Base-by-base conservation (phyloP, 1,284 basidiomycete genomes). In the Ganoderma multipileum region DNA sequence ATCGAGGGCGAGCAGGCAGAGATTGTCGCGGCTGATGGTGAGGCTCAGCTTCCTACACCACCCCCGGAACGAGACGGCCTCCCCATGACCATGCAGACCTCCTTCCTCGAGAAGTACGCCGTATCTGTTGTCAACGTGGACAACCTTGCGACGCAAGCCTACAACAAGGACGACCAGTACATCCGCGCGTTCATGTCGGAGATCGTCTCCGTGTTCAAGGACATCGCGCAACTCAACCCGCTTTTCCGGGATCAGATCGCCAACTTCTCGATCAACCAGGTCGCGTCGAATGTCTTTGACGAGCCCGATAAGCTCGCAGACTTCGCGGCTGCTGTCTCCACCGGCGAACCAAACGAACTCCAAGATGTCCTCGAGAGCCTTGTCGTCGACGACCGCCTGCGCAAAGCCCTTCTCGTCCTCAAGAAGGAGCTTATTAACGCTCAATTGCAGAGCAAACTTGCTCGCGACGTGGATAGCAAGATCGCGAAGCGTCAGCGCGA, bases 341-440 rank as follows among this genome's bases (percentile, higher is more conserved):
- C 93, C 0, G 96, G 96, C 58, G 95, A 97, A 73, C 93, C 96
- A 18, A 84, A 89, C 70, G 97, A 99, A 79, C 86, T 99, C 47
- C 98, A 99, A 81, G 95, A 95, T 68, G 96, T 99, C 0, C 86
- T 99, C 39, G 96, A 98, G 81, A 91, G 91, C 69, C 86, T 95
- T 26, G 87, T 89, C 14, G 91, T 99, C 50, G 94, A 96, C 70
- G 97, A 98, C 72, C 87, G 98, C 16, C 84, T 99, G 26, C 92
- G 95, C 71, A 97, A 97, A 81, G 93, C 96, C 0, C 84, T 99
- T 12, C 82, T 97, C 33, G 96, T 99, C 1, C 87, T 99, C 73
- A 99, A 99, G 87, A 99, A 99, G 83, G 97, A 99, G 81, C 88
- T 99, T 44, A 98, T 99, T 82, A 99, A 98, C 76, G 96, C 96